Base-by-base conservation (phyloP, 352 stramenopile genomes). In the Globisporangium paroecandrum region DNA sequence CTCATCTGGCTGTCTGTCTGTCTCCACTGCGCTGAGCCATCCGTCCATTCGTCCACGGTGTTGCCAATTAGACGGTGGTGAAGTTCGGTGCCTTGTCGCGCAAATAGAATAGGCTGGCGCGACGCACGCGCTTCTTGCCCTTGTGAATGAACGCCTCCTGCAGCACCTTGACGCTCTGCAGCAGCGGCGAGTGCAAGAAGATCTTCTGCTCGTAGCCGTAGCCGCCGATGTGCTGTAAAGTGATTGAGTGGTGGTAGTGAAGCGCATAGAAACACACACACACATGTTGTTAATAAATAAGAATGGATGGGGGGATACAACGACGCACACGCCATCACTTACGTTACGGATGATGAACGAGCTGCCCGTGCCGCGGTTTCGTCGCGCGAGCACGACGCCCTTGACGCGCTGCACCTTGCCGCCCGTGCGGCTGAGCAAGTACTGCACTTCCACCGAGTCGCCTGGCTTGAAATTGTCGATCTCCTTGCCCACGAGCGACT, bases 81-180 rank as follows among this genome's bases (percentile, higher is more conserved):
- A 94, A 83, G 62, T 80, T 90, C 41, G 86, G 86, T 32, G 82
- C 82, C 74, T 94, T 94, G 62, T 96, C 85, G 55, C 83, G 78
- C 73, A 97, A 74, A 76, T 97, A 97, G 75, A 95, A 96, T 58
- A 97, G 81, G 67, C 91, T 97, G 71, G 85, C 83, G 65, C 91
- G 85, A 61, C 90, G 87, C 69, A 97, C 89, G 36, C 89, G 83
- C 82, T 97, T 97, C 82, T 95, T 92, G 73, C 90, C 90, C 76
- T 94, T 95, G 74, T 94, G 87, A 75, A 97, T 94, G 74, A 95
- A 97, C 60, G 88, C 90, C 69, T 94, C 73, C 76, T 96, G 75
- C 68, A 97, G 59, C 65, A 97, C 75, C 76, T 93, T 95, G 69
- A 97, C 80, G 64, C 81, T 90, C 74, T 96, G 79, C 60, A 97